Percentiles rank a stretch among this genome's conserved stretches.
Conservation (phyloP, 2,329 filamentous ascomycete species). For the Lomentospora prolificans region DNA sequence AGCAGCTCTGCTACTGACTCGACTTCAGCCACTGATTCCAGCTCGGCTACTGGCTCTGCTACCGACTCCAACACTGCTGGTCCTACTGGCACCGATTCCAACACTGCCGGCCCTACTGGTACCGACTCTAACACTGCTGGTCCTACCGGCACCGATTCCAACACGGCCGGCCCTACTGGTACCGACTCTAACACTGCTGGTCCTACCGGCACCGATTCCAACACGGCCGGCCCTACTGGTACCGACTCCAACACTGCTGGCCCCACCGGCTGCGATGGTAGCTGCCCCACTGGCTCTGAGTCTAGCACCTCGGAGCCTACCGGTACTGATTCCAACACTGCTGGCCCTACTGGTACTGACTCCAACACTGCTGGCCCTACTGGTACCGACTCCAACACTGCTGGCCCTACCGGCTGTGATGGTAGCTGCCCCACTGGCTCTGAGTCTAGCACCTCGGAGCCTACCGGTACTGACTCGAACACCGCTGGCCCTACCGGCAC, state of each 20-base stretch:
- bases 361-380: slow-evolving; percentile 8
- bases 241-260: neutral
- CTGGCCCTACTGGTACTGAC: slow-evolving; percentile 3
- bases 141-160: slow-evolving; percentile 6
- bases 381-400: neutral
- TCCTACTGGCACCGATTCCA: neutral
- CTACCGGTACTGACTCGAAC: neutral
- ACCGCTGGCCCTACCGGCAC: slow-evolving; percentile 2
- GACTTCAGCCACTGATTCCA: neutral
- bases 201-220: slow-evolving; percentile 9
- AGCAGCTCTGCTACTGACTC: neutral
- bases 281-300: no score
- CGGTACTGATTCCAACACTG: slow-evolving; percentile 1
- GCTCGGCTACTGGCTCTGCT: slow-evolving; percentile 6
- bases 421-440: neutral
- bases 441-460: neutral
- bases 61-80: slow-evolving; percentile 1
- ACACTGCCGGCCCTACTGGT: neutral
- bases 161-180: slow-evolving; percentile 10
- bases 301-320: neutral
- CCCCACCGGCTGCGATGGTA: neutral
- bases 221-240: slow-evolving; percentile 8
- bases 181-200: neutral
- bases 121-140: neutral
- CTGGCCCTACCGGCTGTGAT: neutral